Percentiles rank a stretch among this genome's conserved stretches.
Conservation (phyloP, 768 basidiomycete species). For the Gloeostereum incarnatum region DNA sequence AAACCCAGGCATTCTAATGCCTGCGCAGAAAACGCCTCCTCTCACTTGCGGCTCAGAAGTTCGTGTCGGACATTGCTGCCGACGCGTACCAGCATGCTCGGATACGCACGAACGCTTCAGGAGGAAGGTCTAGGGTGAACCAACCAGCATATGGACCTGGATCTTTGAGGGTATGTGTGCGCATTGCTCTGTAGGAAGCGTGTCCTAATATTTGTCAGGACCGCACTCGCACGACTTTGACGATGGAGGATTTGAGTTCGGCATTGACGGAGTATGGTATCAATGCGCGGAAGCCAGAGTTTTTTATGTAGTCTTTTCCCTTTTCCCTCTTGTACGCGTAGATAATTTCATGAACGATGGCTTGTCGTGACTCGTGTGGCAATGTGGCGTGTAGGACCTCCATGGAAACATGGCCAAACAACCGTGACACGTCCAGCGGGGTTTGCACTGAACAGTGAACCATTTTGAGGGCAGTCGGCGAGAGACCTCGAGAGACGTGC, state of each 20-base stretch:
- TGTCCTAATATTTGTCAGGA: conserved; percentile 35
- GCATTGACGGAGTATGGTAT: conserved; percentile 96
- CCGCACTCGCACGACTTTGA: conserved; percentile 87
- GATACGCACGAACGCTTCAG: conserved; percentile 80
- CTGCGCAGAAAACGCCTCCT: conserved; percentile 77
- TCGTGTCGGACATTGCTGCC: conserved; percentile 91
- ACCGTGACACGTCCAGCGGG: too few relatives aligned
- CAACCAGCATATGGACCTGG: conserved; percentile 49
- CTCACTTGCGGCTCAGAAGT: conserved; percentile 94
- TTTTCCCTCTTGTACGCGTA: too few relatives aligned
- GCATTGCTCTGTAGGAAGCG: background rate
- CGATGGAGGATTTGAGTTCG: conserved; percentile 93
- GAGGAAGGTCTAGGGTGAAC: conserved; percentile 59
- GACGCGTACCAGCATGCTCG: conserved; percentile 98
- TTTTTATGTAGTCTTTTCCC: conserved; percentile 68
- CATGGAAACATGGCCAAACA: too few relatives aligned
- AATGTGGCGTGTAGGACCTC: too few relatives aligned
- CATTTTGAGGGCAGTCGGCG: too few relatives aligned
- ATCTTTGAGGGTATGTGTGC: conserved; percentile 48
- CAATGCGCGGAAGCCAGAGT: conserved; percentile 89
- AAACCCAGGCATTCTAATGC: conserved; percentile 1
- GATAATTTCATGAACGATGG: too few relatives aligned
- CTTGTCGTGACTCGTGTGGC: too few relatives aligned
- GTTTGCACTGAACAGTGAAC: too few relatives aligned
- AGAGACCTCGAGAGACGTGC: too few relatives aligned